These are phyloP conservation scores for Penicillium sp. DNA, from an alignment of 2,329 filamentous ascomycete genomes.

Conservation along the genomic window DNA sequence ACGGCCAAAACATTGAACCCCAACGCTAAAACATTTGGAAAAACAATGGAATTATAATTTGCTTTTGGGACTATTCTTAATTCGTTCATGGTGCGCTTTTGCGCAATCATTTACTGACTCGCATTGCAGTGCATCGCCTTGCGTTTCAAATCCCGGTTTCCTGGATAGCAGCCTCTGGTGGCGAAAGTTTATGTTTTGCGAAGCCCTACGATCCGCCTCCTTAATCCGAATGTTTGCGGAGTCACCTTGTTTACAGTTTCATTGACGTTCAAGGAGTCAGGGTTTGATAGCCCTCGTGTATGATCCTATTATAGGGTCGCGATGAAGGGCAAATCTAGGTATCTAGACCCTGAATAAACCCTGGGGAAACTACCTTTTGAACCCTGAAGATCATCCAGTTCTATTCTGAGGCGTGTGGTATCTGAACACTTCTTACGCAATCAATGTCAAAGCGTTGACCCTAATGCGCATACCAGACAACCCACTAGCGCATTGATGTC, in stretches of 20 bases:
- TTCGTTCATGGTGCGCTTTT: background rate
- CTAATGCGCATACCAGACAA: slow-evolving; percentile 17
- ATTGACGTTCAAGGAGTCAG: background rate
- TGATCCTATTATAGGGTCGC: background rate
- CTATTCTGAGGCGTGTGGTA: background rate
- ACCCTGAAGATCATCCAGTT: background rate
- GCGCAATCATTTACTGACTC: slow-evolving; percentile 11
- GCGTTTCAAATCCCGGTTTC: slow-evolving; percentile 20
- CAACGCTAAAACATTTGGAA: background rate
- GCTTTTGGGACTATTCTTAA: background rate
- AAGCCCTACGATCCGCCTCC: slow-evolving; percentile 5
- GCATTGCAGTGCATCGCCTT: slow-evolving; percentile 24
- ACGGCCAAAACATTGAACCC: slow-evolving; percentile 2
- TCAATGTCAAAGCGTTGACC: background rate
- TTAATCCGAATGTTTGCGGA: background rate
- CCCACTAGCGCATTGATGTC: slow-evolving; percentile 9
- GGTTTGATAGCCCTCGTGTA: background rate
- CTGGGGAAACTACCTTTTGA: background rate
- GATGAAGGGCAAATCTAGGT: background rate
- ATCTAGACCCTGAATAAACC: background rate
- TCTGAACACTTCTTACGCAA: background rate
- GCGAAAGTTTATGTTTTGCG: slow-evolving; percentile 13
- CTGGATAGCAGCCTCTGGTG: slow-evolving; percentile 13
- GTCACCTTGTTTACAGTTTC: background rate
- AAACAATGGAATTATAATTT: background rate